Evolutionary conservation across 2,329 filamentous ascomycete species (phyloP), one percentile per base, ranked within the genome.

Genomic region (Colletotrichum somersetense): DNA sequence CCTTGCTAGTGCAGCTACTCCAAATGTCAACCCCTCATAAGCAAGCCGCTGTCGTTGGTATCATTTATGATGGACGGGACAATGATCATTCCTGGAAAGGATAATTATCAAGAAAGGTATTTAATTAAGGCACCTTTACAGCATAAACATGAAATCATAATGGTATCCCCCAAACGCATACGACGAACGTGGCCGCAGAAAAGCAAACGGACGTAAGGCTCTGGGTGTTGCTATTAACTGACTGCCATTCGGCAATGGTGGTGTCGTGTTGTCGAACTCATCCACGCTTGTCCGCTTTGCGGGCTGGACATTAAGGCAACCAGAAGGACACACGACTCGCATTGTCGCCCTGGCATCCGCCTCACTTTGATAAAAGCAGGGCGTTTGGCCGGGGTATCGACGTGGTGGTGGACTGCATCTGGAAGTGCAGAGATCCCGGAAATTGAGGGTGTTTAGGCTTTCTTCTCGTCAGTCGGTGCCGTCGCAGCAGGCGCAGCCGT

Each of bases 111-210:
- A 40, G 16, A 44, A 30, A 42, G 48, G 20, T 33, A 56, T 35
- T 62, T 61, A 53, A 72, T 72, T 70, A 61, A 18, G 33, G 20
- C 35, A 44, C 14, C 62, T 67, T 56, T 62, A 66, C 57, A 59
- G 48, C 63, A 61, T 55, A 40, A 50, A 46, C 46, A 12, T 50
- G 4, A 46, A 55, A 72, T 42, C 56, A 71, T n/a, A 53, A 20
- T 72, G 70, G 70, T 72, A 72, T 72, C 66, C 70, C 65, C 66
- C 59, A 48, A 68, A 48, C 33, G 46, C 48, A 23, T 58, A 52
- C 38, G 58, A 44, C 38, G 35, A 62, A n/a, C 42, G n/a, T 52
- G 59, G 46, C 52, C 23, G 44, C 12, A 56, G 20, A 35, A 57
- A 71, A 67, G 18, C 11, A 62, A 57, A 38, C 26, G 50, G 44